phyloP scores from a whole-genome alignment of 2,329 filamentous ascomycete genomes.

The Ceratocystis cubensis region DNA sequence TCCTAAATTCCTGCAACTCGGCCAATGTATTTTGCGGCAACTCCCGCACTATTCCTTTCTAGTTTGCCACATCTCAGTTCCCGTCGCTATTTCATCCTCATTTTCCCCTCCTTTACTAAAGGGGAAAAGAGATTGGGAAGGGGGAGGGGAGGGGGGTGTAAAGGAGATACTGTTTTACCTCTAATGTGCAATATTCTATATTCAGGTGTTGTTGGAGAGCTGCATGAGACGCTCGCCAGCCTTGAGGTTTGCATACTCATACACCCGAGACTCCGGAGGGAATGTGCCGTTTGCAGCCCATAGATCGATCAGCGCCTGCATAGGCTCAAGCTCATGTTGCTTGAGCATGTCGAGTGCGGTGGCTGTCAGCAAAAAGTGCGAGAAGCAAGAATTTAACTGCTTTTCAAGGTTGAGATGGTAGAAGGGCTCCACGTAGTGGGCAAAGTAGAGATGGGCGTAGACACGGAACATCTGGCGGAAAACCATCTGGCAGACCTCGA shows the following conservation, averaged over 20 bases:
- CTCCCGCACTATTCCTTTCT: background rate
- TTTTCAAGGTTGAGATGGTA: conserved; percentile 72
- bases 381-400: conserved; percentile 77
- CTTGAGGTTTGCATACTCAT: conserved; percentile 50
- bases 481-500: conserved; percentile 81
- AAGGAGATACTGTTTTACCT: background rate
- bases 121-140: no score
- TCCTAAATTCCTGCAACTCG: background rate
- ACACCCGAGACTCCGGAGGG: conserved; percentile 58
- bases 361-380: conserved; percentile 69
- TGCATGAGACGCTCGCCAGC: conserved; percentile 48
- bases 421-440: conserved; percentile 76
- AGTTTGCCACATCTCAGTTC: background rate
- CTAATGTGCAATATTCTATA: background rate
- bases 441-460: conserved; percentile 95
- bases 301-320: conserved; percentile 86
- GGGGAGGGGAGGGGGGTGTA: background rate
- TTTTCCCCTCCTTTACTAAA: background rate
- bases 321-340: conserved; percentile 83
- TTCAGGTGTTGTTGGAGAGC: conserved; percentile 25
- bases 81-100: background rate
- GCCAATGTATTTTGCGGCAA: background rate
- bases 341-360: conserved; percentile 74
- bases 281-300: conserved; percentile 85
- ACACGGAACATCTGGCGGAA: conserved; percentile 98